Percentiles rank a stretch among this genome's conserved stretches.
Evolutionary conservation across 352 stramenopile species (phyloP).

Genomic region (Globisporangium acanthophoron): DNA sequence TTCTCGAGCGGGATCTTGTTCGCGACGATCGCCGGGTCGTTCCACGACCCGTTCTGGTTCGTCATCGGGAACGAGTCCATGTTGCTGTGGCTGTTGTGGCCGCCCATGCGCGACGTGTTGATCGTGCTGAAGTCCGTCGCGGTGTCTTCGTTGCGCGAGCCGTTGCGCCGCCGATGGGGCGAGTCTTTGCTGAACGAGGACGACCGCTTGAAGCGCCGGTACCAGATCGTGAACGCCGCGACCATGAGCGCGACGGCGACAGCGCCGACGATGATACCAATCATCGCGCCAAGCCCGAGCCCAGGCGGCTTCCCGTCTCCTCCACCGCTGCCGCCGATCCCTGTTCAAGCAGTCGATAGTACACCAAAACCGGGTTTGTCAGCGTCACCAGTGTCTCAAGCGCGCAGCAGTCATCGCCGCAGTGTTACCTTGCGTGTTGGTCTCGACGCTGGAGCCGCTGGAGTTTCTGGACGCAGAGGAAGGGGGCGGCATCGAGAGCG

Average conservation of each 20-base stretch:
- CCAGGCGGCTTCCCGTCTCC: not conserved
- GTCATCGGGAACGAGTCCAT: not conserved
- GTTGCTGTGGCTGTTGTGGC: conserved; percentile 6
- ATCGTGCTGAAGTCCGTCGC: conserved; percentile 6
- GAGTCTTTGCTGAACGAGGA: conserved; percentile 4
- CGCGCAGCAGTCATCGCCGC: no score
- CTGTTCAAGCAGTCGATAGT: not conserved
- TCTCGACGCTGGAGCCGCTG: not conserved
- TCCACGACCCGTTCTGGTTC: conserved; percentile 11
- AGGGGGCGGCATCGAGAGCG: not conserved
- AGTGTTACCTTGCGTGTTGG: conserved; percentile 3
- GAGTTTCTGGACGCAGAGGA: not conserved
- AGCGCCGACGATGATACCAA: conserved; percentile 28
- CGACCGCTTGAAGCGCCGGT: conserved; percentile 22
- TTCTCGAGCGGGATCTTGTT: conserved; percentile 25
- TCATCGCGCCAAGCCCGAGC: conserved; percentile 11
- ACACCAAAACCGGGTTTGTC: no score
- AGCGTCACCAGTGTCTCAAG: no score
- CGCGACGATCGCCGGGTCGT: conserved; percentile 19
- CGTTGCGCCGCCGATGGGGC: not conserved
- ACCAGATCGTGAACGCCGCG: conserved; percentile 38
- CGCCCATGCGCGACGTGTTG: conserved; percentile 3
- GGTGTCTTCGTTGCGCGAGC: not conserved
- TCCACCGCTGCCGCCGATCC: not conserved
- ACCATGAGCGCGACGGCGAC: conserved; percentile 33